phyloP scores from a whole-genome alignment of 768 basidiomycete genomes.

The Termitomyces sp. region DNA sequence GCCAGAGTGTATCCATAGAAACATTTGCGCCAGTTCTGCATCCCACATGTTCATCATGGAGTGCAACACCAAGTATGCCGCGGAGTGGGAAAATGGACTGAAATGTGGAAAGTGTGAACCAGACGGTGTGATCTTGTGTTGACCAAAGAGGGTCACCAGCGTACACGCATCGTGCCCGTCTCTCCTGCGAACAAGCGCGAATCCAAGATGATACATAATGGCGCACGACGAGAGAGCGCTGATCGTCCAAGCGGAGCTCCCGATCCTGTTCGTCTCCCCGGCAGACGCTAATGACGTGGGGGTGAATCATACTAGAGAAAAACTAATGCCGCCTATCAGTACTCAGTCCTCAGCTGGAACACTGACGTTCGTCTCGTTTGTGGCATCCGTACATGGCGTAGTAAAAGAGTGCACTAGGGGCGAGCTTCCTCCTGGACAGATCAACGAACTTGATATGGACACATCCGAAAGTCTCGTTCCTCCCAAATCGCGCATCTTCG shows the following conservation, averaged over 20 bases:
- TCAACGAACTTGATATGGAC: not conserved
- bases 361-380: not conserved
- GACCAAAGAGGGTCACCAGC: too few relatives aligned
- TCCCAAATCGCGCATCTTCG: not conserved
- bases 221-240: not conserved
- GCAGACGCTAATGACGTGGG: not conserved
- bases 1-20: not conserved
- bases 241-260: not conserved
- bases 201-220: not conserved
- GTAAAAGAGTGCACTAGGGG: not conserved
- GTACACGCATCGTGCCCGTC: too few relatives aligned
- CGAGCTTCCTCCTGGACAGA: not conserved
- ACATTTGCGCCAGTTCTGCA: not conserved
- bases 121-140: not conserved
- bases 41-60: not conserved
- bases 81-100: not conserved
- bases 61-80: not conserved
- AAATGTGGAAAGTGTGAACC: not conserved
- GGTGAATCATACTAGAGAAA: not conserved
- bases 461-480: not conserved
- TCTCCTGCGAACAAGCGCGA: not conserved
- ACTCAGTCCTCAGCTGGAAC: too few relatives aligned
- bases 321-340: too few relatives aligned
- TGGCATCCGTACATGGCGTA: not conserved
- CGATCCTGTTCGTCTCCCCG: not conserved